phyloP scores from a whole-genome alignment of 495 filamentous ascomycete species.

The Penicillium simplicissimum region DNA sequence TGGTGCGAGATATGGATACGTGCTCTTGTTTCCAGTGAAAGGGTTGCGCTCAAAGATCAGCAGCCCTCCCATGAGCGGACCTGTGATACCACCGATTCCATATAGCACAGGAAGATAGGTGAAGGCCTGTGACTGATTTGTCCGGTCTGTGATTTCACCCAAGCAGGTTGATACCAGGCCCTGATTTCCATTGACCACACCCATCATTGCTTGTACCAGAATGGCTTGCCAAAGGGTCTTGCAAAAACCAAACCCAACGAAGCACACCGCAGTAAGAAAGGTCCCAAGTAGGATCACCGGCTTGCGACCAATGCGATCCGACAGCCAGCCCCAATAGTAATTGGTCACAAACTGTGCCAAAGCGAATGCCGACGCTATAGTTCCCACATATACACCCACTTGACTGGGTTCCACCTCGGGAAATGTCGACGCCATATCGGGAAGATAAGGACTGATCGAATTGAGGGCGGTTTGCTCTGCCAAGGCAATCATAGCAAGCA shows the following conservation, averaged over 20 bases:
- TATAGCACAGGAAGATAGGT: slow-evolving; percentile 92
- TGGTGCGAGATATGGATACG: slow-evolving; percentile 81
- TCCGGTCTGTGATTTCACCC: slow-evolving; percentile 92
- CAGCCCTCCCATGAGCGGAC: slow-evolving; percentile 85
- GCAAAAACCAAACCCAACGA: slow-evolving; percentile 86
- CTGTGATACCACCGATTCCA: slow-evolving; percentile 88
- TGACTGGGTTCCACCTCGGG: slow-evolving; percentile 69
- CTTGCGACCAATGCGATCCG: slow-evolving; percentile 87
- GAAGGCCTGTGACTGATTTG: slow-evolving; percentile 89
- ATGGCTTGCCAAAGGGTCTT: slow-evolving; percentile 79
- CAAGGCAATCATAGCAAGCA: slow-evolving; percentile 85
- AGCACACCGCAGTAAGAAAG: slow-evolving; percentile 73
- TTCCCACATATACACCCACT: slow-evolving; percentile 86
- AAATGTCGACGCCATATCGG: slow-evolving; percentile 85
- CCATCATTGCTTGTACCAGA: slow-evolving; percentile 84
- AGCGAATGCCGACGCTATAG: slow-evolving; percentile 87
- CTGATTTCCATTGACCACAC: slow-evolving; percentile 87
- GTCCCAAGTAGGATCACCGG: slow-evolving; percentile 90
- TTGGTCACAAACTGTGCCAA: slow-evolving; percentile 89
- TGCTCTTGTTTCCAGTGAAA: slow-evolving; percentile 51
- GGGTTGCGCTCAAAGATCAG: slow-evolving; percentile 63
- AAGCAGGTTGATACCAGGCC: slow-evolving; percentile 87
- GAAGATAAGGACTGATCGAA: slow-evolving; percentile 93
- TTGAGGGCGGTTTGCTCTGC: slow-evolving; percentile 96
- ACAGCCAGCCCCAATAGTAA: slow-evolving; percentile 91